Percentiles rank a stretch among this genome's conserved stretches.
These are phyloP conservation scores for Harrya chromipes DNA, from an alignment of 768 basidiomycete species.

Conservation along the genomic window DNA sequence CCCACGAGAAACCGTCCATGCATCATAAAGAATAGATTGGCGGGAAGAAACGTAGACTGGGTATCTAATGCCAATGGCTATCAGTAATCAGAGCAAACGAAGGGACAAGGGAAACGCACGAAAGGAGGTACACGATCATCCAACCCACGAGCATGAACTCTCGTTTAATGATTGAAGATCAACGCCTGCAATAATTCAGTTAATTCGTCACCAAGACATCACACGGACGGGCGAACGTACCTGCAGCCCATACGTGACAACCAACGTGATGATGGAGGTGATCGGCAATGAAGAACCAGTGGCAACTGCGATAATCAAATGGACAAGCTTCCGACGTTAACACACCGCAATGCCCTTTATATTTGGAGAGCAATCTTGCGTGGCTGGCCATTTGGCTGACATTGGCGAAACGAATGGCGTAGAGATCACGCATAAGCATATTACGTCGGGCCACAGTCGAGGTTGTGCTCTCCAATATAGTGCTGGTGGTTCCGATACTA, in stretches of 20 bases:
- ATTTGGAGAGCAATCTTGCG: too few species aligned
- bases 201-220: not conserved
- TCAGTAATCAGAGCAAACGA: constrained; percentile 1
- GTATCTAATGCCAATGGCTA: constrained; percentile 49
- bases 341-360: not conserved
- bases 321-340: constrained; percentile 57
- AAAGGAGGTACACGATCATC: constrained; percentile 93
- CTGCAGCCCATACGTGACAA: constrained; percentile 88
- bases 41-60: constrained; percentile 92
- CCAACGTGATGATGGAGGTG: constrained; percentile 91
- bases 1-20: constrained; percentile 98
- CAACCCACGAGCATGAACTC: constrained; percentile 98
- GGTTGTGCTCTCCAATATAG: too few species aligned
- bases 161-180: constrained; percentile 93
- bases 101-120: constrained; percentile 42
- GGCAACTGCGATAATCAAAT: constrained; percentile 80
- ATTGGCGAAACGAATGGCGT: too few species aligned
- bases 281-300: constrained; percentile 72
- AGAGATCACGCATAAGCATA: too few species aligned
- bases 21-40: constrained; percentile 98
- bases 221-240: constrained; percentile 34
- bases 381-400: too few species aligned
- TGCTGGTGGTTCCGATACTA: constrained; percentile 83
- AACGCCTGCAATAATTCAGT: constrained; percentile 49
- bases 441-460: too few species aligned